Evolutionary conservation across 257 asterid genomes (phyloP), one percentile per base, ranked within the genome.

Genomic region (Verbena officinalis): DNA sequence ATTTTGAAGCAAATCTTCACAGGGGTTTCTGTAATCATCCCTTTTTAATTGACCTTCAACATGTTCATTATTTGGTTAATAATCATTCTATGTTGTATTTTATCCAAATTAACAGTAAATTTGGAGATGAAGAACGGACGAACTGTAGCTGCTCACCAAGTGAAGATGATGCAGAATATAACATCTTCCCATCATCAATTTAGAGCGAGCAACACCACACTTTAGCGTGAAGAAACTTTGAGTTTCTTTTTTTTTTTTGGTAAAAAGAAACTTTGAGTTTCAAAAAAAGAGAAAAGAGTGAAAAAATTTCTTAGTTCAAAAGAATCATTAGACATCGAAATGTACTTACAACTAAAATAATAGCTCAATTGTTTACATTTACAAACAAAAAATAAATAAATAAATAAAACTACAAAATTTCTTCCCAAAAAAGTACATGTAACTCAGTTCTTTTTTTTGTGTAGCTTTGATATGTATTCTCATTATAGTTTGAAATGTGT

Each of bases 111-210:
- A n/a, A 38, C 70, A 81, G 88, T 75, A 70, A 71, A 38, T 31
- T 38, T 79, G 77, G 74, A 71, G 73, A 70, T 77, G 54, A 72
- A 65, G 70, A 53, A 75, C 43, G 80, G 78, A 62, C 57, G 75
- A 73, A 67, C 53, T 11, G 24, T 53, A 19, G 60, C 54, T 23
- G 51, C 75, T 43, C 63, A 69, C 61, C 58, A 40, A 34, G 64
- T 64, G 58, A n/a, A n/a, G n/a, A 24, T 17, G 70, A 48, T 62
- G 6, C 61, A 70, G 62, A 73, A 73, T 5, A 77, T 72, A 23
- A 67, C 77, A 14, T 57, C 63, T 43, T 66, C 62, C 13, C 65
- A 68, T 61, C 63, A 40, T 4, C 75, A 10, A 42, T 59, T 55
- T 62, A 42, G 72, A 46, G 48, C 67, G 61, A 46, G 59, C 54